A percentile compares a stretch with the other conserved stretches of the same genome.
phyloP scores from a whole-genome alignment of 345 rosid genomes.

The Populus euphratica region DNA sequence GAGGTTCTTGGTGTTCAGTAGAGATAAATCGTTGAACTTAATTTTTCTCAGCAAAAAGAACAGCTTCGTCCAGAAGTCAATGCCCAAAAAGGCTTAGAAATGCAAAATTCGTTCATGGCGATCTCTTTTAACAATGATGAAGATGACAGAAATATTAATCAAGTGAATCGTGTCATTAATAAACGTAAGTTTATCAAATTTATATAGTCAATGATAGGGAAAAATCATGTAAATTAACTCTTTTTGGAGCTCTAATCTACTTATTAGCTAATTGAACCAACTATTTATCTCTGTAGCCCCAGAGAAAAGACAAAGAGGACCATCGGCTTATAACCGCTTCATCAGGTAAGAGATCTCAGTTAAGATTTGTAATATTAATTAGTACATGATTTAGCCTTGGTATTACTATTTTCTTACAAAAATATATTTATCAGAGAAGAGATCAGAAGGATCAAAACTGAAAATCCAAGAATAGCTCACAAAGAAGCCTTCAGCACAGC shows the following conservation, averaged over 20 bases:
- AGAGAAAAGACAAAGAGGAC: slow-evolving; percentile 96
- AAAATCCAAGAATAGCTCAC: slow-evolving; percentile 90
- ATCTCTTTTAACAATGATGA: slow-evolving; percentile 69
- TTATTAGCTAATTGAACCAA: neutral
- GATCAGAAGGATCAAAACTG: slow-evolving; percentile 88
- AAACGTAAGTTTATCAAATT: slow-evolving; percentile 59
- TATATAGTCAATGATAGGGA: too few species aligned
- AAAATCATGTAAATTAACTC: too few species aligned
- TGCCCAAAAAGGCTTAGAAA: slow-evolving; percentile 31
- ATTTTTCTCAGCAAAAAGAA: slow-evolving; percentile 38
- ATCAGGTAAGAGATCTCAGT: slow-evolving; percentile 58
- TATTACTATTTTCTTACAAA: neutral
- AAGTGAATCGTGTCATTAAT: slow-evolving; percentile 58
- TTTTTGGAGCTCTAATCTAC: neutral
- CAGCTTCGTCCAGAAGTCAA: slow-evolving; percentile 33
- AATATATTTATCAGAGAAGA: slow-evolving; percentile 63
- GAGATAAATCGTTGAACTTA: neutral
- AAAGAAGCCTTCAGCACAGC: slow-evolving; percentile 98
- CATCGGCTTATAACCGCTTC: slow-evolving; percentile 91
- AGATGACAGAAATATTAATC: slow-evolving; percentile 28
- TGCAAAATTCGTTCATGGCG: slow-evolving; percentile 40
- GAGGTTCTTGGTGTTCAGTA: neutral
- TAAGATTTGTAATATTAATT: neutral
- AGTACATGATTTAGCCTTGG: neutral
- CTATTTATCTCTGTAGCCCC: slow-evolving; percentile 52